Evolutionary conservation across 352 stramenopile genomes (phyloP).

Genomic region (Phytophthora brassicae): DNA sequence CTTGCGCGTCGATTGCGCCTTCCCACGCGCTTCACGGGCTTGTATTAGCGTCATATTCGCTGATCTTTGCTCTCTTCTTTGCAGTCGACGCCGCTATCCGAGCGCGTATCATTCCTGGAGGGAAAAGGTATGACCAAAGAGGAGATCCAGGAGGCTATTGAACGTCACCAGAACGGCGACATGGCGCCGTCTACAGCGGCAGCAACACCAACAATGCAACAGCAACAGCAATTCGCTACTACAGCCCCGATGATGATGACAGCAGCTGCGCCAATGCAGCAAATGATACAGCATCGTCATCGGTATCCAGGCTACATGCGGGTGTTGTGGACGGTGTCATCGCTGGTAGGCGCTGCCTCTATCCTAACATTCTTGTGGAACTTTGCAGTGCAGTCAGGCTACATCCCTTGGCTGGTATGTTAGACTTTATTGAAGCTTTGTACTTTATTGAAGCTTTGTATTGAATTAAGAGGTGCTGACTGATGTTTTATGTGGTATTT

Average conservation of each 20-base stretch:
- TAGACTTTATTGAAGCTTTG: not conserved
- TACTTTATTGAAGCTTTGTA: not conserved
- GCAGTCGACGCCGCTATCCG: slow-evolving; percentile 63
- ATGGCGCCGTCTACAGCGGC: not conserved
- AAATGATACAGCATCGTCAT: slow-evolving; percentile 41
- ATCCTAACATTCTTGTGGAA: slow-evolving; percentile 78
- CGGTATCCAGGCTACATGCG: slow-evolving; percentile 60
- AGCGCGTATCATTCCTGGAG: slow-evolving; percentile 79
- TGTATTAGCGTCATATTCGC: not conserved
- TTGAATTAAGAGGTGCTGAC: not conserved
- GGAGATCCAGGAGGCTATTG: slow-evolving; percentile 79
- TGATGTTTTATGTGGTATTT: not conserved
- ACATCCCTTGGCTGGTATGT: slow-evolving; percentile 67
- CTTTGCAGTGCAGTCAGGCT: slow-evolving; percentile 67
- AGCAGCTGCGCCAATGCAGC: slow-evolving; percentile 46
- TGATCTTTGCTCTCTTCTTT: not conserved
- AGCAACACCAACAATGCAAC: not conserved
- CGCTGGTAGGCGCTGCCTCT: slow-evolving; percentile 66
- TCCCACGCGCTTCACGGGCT: not conserved
- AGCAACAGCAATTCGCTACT: slow-evolving; percentile 11
- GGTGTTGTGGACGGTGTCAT: slow-evolving; percentile 72
- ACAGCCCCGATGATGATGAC: slow-evolving; percentile 49
- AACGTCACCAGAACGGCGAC: slow-evolving; percentile 50
- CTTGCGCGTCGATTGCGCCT: not conserved
- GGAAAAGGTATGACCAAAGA: slow-evolving; percentile 82